Percentiles rank a stretch among this genome's conserved stretches.
These are phyloP conservation scores for Epichloe elymi DNA, from an alignment of 2,329 filamentous ascomycete genomes.

Conservation along the genomic window DNA sequence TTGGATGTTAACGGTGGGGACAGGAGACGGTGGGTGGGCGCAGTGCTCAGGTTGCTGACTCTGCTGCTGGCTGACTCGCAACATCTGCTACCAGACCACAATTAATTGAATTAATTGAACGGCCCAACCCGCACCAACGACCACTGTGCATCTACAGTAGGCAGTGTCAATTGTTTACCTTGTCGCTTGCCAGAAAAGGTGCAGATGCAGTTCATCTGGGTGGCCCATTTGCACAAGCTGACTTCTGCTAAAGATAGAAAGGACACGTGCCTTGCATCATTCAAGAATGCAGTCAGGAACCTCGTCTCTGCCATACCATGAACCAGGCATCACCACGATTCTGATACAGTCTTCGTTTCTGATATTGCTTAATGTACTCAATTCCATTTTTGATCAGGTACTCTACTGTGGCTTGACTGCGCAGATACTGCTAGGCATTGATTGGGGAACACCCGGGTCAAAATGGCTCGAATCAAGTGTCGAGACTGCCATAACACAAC, in stretches of 20 bases:
- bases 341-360: slow-evolving; percentile 50
- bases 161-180: too few relatives aligned
- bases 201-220: too few relatives aligned
- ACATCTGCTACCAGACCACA: too few relatives aligned
- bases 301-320: slow-evolving; percentile 40
- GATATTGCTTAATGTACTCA: slow-evolving; percentile 45
- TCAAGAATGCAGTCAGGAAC: not conserved
- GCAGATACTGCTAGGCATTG: slow-evolving; percentile 56
- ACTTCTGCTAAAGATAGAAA: too few relatives aligned
- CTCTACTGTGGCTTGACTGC: slow-evolving; percentile 61
- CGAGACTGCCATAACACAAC: slow-evolving; percentile 44
- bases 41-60: too few relatives aligned
- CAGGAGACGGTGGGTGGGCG: not conserved
- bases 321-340: slow-evolving; percentile 46
- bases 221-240: too few relatives aligned
- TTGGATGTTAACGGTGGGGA: not conserved
- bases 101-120: too few relatives aligned
- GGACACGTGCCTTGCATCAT: too few relatives aligned
- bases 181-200: too few relatives aligned
- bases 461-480: slow-evolving; percentile 40
- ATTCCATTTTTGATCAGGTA: slow-evolving; percentile 41
- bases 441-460: slow-evolving; percentile 54
- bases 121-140: too few relatives aligned
- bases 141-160: too few relatives aligned
- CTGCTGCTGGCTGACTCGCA: too few relatives aligned